A percentile compares a stretch with the other conserved stretches of the same genome.
Conservation (phyloP, 2,329 filamentous ascomycete genomes). For the Sarocladium brachiariae region DNA sequence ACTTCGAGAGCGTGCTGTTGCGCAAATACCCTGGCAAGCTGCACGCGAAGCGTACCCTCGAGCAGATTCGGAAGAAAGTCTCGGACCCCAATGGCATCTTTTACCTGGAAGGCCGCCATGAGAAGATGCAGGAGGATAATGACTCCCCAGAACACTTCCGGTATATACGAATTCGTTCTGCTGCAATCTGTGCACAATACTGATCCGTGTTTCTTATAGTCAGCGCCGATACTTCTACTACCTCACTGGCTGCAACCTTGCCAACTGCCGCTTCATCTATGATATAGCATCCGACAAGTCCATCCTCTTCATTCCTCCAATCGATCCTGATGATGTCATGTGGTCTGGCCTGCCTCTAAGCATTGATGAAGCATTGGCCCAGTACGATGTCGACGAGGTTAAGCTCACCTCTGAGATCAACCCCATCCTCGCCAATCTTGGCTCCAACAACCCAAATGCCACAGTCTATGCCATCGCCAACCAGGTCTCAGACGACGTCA, state of each 20-base stretch:
- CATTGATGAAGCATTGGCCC: conserved; percentile 62
- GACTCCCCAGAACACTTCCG: conserved; percentile 77
- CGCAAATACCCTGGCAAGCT: conserved; percentile 76
- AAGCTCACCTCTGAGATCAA: conserved; percentile 68
- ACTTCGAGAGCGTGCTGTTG: conserved; percentile 47
- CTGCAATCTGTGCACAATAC: neutral
- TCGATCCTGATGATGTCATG: conserved; percentile 82
- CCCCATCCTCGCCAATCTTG: conserved; percentile 53
- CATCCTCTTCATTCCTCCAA: conserved; percentile 84
- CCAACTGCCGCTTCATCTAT: conserved; percentile 77
- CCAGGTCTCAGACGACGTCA: conserved; percentile 66
- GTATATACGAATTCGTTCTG: conserved; percentile 34
- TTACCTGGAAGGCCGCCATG: conserved; percentile 82
- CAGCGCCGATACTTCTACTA: conserved; percentile 95
- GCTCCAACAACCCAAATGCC: conserved; percentile 26
- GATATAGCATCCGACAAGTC: conserved; percentile 66
- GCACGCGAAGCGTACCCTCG: conserved; percentile 77
- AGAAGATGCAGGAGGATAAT: conserved; percentile 79
- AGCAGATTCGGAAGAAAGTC: conserved; percentile 63
- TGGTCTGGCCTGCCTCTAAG: conserved; percentile 87
- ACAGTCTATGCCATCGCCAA: conserved; percentile 71
- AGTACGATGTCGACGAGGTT: conserved; percentile 78
- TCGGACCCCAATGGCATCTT: conserved; percentile 62
- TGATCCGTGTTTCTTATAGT: conserved; percentile 35
- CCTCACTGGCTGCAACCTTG: conserved; percentile 73